Evolutionary conservation across 2,329 filamentous ascomycete genomes (phyloP).

Genomic region (Fusarium zealandicum): DNA sequence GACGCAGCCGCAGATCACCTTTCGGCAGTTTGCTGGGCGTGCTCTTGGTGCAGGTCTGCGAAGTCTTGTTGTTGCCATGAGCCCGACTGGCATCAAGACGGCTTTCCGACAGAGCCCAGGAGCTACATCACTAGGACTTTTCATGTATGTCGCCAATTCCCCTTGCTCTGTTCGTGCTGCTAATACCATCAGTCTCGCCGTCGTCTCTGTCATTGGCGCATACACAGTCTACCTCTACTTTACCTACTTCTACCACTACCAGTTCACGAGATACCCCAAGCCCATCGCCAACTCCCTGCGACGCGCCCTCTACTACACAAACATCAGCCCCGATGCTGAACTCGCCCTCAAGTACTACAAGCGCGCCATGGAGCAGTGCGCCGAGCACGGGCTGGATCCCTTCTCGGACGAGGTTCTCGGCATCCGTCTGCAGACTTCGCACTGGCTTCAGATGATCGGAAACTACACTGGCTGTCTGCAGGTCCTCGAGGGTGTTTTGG

Average conservation of each 20-base stretch:
- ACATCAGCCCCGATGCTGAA: constrained; percentile 75
- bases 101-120: constrained; percentile 46
- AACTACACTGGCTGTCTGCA: constrained; percentile 75
- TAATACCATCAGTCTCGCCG: constrained; percentile 39
- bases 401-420: constrained; percentile 92
- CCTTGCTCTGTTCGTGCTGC: background rate
- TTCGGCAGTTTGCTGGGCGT: constrained; percentile 42
- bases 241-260: constrained; percentile 61
- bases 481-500: constrained; percentile 77
- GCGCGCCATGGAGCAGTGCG: constrained; percentile 76
- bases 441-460: constrained; percentile 79
- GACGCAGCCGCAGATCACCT: constrained; percentile 42
- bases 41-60: constrained; percentile 46
- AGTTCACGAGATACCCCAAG: constrained; percentile 69
- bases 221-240: constrained; percentile 55
- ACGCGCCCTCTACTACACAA: constrained; percentile 85
- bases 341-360: constrained; percentile 85
- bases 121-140: constrained; percentile 42
- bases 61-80: constrained; percentile 46
- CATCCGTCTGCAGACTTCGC: constrained; percentile 81
- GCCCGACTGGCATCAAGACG: constrained; percentile 46
- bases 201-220: constrained; percentile 42
- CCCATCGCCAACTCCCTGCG: constrained; percentile 80
- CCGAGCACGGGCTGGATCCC: constrained; percentile 79
- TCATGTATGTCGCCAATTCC: constrained; percentile 39